Percentiles rank a stretch among this genome's conserved stretches.
phyloP scores from a whole-genome alignment of 2,329 filamentous ascomycete genomes.

The Knoxdaviesia proteae region DNA sequence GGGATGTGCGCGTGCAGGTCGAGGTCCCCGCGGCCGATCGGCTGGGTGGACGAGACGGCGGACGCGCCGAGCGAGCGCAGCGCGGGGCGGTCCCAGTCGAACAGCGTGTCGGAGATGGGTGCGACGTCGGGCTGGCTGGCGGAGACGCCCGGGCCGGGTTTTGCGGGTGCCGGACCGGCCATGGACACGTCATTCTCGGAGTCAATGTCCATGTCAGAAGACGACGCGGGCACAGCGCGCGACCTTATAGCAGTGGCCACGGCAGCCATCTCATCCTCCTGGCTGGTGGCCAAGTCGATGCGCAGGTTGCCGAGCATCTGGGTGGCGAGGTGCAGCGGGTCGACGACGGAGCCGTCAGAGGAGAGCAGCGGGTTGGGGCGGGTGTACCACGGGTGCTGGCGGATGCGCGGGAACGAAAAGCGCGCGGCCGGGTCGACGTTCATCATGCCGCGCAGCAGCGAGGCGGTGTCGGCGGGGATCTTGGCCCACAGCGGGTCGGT shows the following conservation, averaged over 20 bases:
- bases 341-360: constrained; percentile 49
- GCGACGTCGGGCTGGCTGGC: constrained; percentile 67
- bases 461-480: constrained; percentile 53
- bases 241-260: too few relatives aligned
- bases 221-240: constrained; percentile 18
- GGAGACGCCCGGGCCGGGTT: constrained; percentile 26
- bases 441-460: constrained; percentile 84
- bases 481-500: constrained; percentile 71
- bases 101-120: constrained; percentile 50
- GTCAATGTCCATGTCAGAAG: constrained; percentile 46
- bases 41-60: constrained; percentile 28
- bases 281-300: constrained; percentile 64
- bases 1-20: constrained; percentile 10
- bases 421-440: constrained; percentile 52
- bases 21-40: constrained; percentile 15
- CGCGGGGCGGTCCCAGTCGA: constrained; percentile 71
- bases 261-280: constrained; percentile 11
- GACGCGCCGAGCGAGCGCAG: constrained; percentile 27
- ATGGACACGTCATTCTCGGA: constrained; percentile 10
- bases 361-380: constrained; percentile 59
- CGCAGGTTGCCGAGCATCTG: constrained; percentile 81
- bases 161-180: constrained; percentile 11
- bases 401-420: constrained; percentile 72
- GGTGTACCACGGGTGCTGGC: constrained; percentile 88
- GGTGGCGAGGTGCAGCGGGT: constrained; percentile 73